A percentile compares a stretch with the other conserved stretches of the same genome.
Evolutionary conservation across 768 basidiomycete species (phyloP).

Genomic region (Leucosporidium scottii): DNA sequence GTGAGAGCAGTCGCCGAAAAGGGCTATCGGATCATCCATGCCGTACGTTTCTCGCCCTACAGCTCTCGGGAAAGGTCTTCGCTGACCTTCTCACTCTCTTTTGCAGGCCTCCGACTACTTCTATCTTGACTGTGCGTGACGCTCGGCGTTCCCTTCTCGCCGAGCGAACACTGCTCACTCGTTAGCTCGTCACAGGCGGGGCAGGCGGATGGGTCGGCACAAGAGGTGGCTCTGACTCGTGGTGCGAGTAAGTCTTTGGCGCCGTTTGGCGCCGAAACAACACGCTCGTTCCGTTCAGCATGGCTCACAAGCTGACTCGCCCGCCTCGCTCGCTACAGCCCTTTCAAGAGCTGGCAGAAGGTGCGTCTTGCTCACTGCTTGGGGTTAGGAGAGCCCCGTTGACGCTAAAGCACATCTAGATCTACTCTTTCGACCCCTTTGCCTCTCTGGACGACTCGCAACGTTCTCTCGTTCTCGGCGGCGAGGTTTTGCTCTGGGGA

Average conservation of each 20-base stretch:
- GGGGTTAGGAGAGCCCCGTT: too few species aligned
- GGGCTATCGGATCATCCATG: conserved; percentile 60
- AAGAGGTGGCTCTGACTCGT: not conserved
- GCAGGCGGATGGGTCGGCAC: not conserved
- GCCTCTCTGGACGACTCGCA: conserved; percentile 52
- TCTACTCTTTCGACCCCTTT: conserved; percentile 67
- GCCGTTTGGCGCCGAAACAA: too few species aligned
- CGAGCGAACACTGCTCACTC: not conserved
- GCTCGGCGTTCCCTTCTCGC: not conserved
- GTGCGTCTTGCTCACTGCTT: not conserved
- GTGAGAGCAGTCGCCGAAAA: conserved; percentile 56
- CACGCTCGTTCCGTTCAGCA: too few species aligned
- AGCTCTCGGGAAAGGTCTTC: too few species aligned
- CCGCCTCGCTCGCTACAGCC: conserved; percentile 62
- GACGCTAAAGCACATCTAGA: conserved; percentile 41
- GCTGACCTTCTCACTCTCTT: not conserved
- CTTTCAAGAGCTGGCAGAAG: conserved; percentile 69
- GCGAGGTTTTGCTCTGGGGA: conserved; percentile 66
- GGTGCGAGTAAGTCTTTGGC: conserved; percentile 58
- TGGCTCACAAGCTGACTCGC: conserved; percentile 40
- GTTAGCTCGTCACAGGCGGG: not conserved
- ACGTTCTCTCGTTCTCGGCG: conserved; percentile 59
- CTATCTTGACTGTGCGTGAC: conserved; percentile 53
- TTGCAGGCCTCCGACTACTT: conserved; percentile 55
- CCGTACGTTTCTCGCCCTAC: conserved; percentile 41